These are phyloP conservation scores for Geosiphon pyriformis DNA, from an alignment of 192 early-diverging fungal genomes.

Conservation along the genomic window DNA sequence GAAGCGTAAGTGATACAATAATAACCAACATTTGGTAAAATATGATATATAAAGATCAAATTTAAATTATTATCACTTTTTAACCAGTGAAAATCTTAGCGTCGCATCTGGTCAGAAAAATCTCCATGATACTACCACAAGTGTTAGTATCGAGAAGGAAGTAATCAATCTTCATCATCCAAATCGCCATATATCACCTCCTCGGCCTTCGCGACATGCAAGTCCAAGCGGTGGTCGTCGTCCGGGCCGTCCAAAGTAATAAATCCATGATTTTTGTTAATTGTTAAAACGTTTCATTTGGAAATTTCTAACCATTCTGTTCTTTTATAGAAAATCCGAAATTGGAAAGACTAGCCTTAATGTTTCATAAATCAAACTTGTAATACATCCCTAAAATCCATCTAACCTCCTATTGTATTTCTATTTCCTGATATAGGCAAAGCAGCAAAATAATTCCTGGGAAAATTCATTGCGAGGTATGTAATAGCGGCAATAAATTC, in stretches of 20 bases:
- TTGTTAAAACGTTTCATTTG: no score
- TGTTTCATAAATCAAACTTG: no score
- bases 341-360: background rate
- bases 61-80: background rate
- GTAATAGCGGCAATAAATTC: no score
- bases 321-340: background rate
- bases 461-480: no score
- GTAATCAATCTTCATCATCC: background rate
- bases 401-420: no score
- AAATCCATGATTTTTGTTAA: no score
- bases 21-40: background rate
- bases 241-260: conserved; percentile 10
- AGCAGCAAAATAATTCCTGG: no score
- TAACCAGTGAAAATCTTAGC: background rate
- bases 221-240: conserved; percentile 14
- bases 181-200: background rate
- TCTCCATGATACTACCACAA: background rate
- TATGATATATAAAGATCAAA: background rate
- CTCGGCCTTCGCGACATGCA: background rate
- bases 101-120: background rate
- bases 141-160: conserved; percentile 1
- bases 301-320: no score
- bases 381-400: no score
- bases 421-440: no score
- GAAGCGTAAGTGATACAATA: conserved; percentile 26